A percentile compares a stretch with the other conserved stretches of the same genome.
These are phyloP conservation scores for Pichia sp. DNA, from an alignment of 1,139 yeast species.

Conservation along the genomic window DNA sequence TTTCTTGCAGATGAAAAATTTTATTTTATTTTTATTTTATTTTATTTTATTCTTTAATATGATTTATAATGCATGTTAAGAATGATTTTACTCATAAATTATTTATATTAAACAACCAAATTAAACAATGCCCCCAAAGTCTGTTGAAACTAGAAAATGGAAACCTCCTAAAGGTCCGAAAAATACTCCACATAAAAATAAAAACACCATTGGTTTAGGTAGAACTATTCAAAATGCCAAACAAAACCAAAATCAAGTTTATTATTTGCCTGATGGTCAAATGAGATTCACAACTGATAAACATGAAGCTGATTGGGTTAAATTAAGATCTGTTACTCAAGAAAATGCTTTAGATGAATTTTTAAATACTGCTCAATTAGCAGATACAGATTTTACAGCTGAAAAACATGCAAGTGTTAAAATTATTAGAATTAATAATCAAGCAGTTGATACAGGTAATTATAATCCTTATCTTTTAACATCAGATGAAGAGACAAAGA, in stretches of 20 bases:
- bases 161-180: constrained; percentile 87
- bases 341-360: constrained; percentile 93
- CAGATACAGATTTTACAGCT: constrained; percentile 94
- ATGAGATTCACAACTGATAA: constrained; percentile 77
- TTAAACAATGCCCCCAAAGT: constrained; percentile 37
- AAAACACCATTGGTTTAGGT: constrained; percentile 80
- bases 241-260: constrained; percentile 59
- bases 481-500: constrained; percentile 57
- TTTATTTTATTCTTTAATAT: background rate
- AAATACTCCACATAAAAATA: constrained; percentile 77
- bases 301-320: constrained; percentile 83
- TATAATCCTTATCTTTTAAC: constrained; percentile 48
- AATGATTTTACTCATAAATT: too few relatives aligned
- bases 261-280: constrained; percentile 77
- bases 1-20: too few relatives aligned
- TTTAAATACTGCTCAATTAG: constrained; percentile 87
- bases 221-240: constrained; percentile 75
- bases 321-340: constrained; percentile 87
- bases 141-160: constrained; percentile 45
- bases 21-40: background rate
- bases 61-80: background rate
- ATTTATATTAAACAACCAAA: too few relatives aligned
- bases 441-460: constrained; percentile 35
- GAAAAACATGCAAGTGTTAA: constrained; percentile 79
- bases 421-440: constrained; percentile 70